These are phyloP conservation scores for Phytophthora sp. DNA, from an alignment of 352 stramenopile genomes.

Conservation along the genomic window DNA sequence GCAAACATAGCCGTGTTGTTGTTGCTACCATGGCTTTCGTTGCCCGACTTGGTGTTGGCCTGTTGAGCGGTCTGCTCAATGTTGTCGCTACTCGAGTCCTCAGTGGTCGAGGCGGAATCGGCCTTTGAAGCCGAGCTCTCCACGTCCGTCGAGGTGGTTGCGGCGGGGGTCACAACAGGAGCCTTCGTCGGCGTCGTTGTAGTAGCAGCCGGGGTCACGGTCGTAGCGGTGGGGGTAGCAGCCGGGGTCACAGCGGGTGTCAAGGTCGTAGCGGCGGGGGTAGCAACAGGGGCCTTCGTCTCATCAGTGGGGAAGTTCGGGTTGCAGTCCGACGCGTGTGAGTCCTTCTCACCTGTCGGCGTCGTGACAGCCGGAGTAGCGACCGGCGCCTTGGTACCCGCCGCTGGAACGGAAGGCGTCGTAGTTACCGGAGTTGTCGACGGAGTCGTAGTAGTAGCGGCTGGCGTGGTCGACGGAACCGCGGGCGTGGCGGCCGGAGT, in stretches of 20 bases:
- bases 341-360: constrained; percentile 14
- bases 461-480: not conserved
- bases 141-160: constrained; percentile 14
- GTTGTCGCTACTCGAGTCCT: constrained; percentile 26
- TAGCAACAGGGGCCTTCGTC: constrained; percentile 20
- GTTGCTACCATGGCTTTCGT: not conserved
- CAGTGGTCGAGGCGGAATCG: constrained; percentile 10
- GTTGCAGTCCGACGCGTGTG: constrained; percentile 39
- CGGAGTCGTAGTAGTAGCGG: too few species aligned
- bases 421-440: constrained; percentile 4
- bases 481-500: not conserved
- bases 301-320: constrained; percentile 41
- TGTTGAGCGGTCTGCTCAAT: constrained; percentile 33
- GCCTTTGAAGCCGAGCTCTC: constrained; percentile 18
- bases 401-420: constrained; percentile 15
- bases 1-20: not conserved
- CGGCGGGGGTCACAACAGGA: not conserved
- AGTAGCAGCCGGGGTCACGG: constrained; percentile 23
- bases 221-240: too few species aligned
- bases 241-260: constrained; percentile 23
- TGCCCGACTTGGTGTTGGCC: constrained; percentile 38
- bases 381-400: constrained; percentile 3
- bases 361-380: constrained; percentile 5
- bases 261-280: constrained; percentile 1
- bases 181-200: constrained; percentile 13